Evolutionary conservation across 257 asterid genomes (phyloP), one percentile per base, ranked within the genome.

Genomic region (Petunia secreta): DNA sequence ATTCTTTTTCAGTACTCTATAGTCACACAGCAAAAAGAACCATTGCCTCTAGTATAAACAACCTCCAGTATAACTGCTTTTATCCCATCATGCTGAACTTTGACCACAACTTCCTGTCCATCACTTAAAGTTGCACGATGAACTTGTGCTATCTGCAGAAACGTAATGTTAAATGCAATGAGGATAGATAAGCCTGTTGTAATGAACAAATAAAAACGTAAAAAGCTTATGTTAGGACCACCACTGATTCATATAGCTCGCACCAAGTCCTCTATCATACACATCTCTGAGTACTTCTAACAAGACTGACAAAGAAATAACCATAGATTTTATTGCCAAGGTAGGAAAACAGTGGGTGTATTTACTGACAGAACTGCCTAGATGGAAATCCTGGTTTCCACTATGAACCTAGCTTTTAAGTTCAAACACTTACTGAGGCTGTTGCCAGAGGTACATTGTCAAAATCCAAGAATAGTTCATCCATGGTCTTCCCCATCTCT

Each of bases 61-160:
- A 95, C 99, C 96, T 93, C 98, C 90, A 95, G 79, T 84, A 95
- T 95, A 83, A 93, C 82, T 80, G 87, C 91, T 90, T 95, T 91
- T 79, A 95, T 89, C 80, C 93, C 94, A 79, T 93, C 96, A 78
- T 95, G 99, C 79, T 95, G 99, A 88, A 95, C 97, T 93, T 95
- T 95, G 78, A 95, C 97, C 75, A 95, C 99, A 65, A 93, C 94
- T 71, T 92, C 92, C 85, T 87, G 89, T 75, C 97, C 94, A 79
- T 93, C 97, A 68, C 66, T 81, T 75, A 93, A 83, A 84, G 98
- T 95, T 10, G 99, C 99, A 77, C 97, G 94, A 87, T 95, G 99
- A 86, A 95, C 99, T 91, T 95, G 99, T 73, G 99, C 99, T 85
- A 95, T 95, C 99, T 95, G 91, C 83, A 43, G 74, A 66, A 66